phyloP scores from a whole-genome alignment of 768 basidiomycete genomes.

The Lactarius evosmus region DNA sequence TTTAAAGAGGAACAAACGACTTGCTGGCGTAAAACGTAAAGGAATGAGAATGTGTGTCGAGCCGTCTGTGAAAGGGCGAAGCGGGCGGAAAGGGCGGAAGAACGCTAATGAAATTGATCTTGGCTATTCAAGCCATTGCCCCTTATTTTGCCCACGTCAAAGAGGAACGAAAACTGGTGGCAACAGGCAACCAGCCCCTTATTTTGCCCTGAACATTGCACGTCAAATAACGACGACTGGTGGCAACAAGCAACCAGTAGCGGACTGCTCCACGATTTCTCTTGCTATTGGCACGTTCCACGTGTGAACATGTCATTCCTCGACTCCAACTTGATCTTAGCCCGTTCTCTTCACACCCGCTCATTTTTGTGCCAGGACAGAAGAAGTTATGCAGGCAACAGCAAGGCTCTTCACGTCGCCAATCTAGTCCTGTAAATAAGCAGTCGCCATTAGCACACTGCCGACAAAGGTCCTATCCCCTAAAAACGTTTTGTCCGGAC shows the following conservation, averaged over 20 bases:
- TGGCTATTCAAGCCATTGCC: not conserved
- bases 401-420: not conserved
- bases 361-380: not conserved
- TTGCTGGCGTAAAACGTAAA: not conserved
- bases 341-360: not conserved
- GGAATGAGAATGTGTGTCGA: too few relatives aligned
- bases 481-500: not conserved
- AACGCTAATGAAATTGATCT: constrained; percentile 2
- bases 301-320: not conserved
- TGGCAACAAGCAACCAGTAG: not conserved
- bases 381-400: not conserved
- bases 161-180: too few relatives aligned
- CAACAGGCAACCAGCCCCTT: not conserved
- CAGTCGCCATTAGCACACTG: not conserved
- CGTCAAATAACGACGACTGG: too few relatives aligned
- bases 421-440: too few relatives aligned
- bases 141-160: not conserved
- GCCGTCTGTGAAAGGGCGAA: not conserved
- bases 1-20: not conserved
- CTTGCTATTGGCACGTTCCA: not conserved
- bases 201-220: too few relatives aligned
- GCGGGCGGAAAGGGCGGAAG: not conserved
- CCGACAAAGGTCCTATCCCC: not conserved
- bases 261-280: not conserved
- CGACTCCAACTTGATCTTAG: not conserved